Conservation (phyloP, 352 stramenopile genomes). For the Phytophthora pistaciae region DNA sequence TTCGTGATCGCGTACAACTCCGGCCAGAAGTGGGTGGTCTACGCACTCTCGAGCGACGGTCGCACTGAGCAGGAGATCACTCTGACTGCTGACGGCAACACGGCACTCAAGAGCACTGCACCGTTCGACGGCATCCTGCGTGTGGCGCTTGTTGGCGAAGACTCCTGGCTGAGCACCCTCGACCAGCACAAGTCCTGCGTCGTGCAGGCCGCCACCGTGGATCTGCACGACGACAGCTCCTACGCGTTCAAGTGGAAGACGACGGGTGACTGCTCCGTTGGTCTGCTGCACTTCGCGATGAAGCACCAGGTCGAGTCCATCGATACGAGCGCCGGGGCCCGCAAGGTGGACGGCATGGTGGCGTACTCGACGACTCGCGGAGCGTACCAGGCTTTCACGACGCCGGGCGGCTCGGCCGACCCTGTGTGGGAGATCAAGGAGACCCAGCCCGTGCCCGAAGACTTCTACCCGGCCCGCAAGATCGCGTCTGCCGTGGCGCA, state of each 20-base stretch:
- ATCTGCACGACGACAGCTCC: conserved; percentile 51
- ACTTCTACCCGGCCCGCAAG: conserved; percentile 61
- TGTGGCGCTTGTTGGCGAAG: conserved; percentile 49
- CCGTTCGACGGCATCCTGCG: conserved; percentile 61
- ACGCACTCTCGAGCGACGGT: conserved; percentile 54
- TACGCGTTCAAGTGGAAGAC: conserved; percentile 73
- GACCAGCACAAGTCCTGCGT: conserved; percentile 66
- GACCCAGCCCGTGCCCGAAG: conserved; percentile 40
- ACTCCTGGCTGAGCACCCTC: conserved; percentile 44
- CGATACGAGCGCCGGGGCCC: conserved; percentile 36
- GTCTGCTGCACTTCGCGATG: conserved; percentile 70
- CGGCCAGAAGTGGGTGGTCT: conserved; percentile 69
- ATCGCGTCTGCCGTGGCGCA: conserved; percentile 34
- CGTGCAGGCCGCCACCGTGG: conserved; percentile 48
- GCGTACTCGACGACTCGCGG: conserved; percentile 66
- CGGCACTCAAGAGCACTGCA: conserved; percentile 39
- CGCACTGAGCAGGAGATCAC: conserved; percentile 50
- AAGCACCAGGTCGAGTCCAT: conserved; percentile 61
- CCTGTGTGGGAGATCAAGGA: conserved; percentile 62
- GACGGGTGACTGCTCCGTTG: conserved; percentile 54
- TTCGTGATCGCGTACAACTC: conserved; percentile 65
- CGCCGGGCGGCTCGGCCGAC: conserved; percentile 22
- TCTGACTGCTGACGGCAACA: conserved; percentile 45
- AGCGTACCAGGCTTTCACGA: conserved; percentile 51
- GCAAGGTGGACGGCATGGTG: conserved; percentile 46